Percentiles rank a stretch among this genome's conserved stretches.
Conservation (phyloP, 2,329 filamentous ascomycete genomes). For the Dothidotthia symphoricarpi region DNA sequence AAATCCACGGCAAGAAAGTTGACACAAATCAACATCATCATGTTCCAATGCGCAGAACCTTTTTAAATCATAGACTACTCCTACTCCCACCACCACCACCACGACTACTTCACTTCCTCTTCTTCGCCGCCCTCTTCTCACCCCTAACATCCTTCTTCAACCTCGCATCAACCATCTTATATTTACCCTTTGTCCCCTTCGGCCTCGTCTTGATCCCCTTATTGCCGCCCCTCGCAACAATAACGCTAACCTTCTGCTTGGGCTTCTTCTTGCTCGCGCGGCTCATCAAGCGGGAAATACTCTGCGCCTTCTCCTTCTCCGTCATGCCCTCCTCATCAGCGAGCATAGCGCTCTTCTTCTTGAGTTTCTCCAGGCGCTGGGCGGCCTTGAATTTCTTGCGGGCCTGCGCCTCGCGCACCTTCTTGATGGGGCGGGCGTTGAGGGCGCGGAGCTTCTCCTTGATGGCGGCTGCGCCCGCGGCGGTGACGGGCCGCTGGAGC, state of each 20-base stretch:
- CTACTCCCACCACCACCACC: no score
- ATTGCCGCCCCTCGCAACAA: slow-evolving; percentile 83
- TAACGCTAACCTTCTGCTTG: slow-evolving; percentile 76
- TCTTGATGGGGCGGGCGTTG: slow-evolving; percentile 97
- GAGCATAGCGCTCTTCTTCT: slow-evolving; percentile 92
- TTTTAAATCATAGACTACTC: no score
- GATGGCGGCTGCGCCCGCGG: slow-evolving; percentile 85
- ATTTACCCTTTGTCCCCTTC: slow-evolving; percentile 88
- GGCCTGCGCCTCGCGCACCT: slow-evolving; percentile 93
- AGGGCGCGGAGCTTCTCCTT: slow-evolving; percentile 90
- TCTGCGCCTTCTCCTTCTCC: slow-evolving; percentile 91
- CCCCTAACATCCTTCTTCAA: slow-evolving; percentile 96
- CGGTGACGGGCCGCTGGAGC: slow-evolving; percentile 82
- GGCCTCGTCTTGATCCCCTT: slow-evolving; percentile 82
- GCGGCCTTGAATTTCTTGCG: slow-evolving; percentile 96
- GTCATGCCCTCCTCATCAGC: slow-evolving; percentile 88
- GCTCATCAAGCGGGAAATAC: slow-evolving; percentile 76
- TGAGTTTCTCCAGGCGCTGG: slow-evolving; percentile 85
- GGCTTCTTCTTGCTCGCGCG: slow-evolving; percentile 84
- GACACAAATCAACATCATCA: no score
- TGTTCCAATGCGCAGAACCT: no score
- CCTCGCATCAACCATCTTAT: slow-evolving; percentile 93
- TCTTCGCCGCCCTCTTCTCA: slow-evolving; percentile 77
- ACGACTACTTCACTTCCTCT: slow-evolving; percentile 55
- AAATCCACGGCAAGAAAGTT: no score